Conservation (phyloP, 768 basidiomycete species). For the Mycena kentingensis region DNA sequence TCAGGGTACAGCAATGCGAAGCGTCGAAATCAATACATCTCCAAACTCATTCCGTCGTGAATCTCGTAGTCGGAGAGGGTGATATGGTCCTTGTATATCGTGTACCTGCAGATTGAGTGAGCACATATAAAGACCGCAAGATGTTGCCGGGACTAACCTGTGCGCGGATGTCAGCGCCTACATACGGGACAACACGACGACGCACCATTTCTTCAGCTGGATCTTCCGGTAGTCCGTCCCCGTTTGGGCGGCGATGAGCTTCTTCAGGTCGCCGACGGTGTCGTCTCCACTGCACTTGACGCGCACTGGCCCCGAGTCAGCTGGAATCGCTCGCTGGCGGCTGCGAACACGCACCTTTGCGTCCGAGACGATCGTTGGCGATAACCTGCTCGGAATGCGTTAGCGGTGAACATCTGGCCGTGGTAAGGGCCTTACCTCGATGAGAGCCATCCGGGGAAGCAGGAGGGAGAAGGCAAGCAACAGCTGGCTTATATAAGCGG, state of each 20-base stretch:
- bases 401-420: not conserved
- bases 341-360: constrained; percentile 66
- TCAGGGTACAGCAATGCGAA: not conserved
- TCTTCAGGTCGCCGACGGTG: constrained; percentile 96
- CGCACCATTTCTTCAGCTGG: constrained; percentile 94
- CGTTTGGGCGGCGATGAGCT: constrained; percentile 93
- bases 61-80: constrained; percentile 92
- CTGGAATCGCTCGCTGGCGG: constrained; percentile 1
- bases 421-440: constrained; percentile 43
- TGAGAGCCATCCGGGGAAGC: constrained; percentile 47
- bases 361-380: constrained; percentile 92
- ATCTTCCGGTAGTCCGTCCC: constrained; percentile 89
- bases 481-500: no score
- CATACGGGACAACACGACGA: no score
- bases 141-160: no score
- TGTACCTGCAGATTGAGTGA: constrained; percentile 88
- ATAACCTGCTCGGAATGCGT: constrained; percentile 61
- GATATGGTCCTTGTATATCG: constrained; percentile 94
- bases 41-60: constrained; percentile 89
- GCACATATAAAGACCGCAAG: no score
- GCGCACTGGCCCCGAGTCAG: constrained; percentile 58
- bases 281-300: constrained; percentile 96
- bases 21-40: constrained; percentile 68
- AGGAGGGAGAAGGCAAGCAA: not conserved
- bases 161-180: no score